Evolutionary conservation across 306 rosid genomes (phyloP).

Genomic region (Prunus mira): DNA sequence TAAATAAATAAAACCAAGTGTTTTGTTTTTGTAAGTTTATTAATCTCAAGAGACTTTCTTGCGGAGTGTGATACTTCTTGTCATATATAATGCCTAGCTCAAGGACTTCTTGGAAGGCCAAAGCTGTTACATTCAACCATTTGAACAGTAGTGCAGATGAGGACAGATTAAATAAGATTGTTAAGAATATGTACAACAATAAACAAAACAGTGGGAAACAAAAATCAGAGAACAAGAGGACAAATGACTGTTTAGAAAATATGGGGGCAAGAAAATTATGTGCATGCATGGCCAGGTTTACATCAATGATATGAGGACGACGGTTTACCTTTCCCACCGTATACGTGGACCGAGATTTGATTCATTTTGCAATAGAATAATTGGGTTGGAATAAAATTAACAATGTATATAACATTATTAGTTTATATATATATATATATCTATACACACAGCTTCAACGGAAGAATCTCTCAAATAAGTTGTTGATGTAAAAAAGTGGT

Average conservation of each 20-base stretch:
- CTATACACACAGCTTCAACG: no score
- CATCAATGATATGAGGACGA: not conserved
- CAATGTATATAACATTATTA: no score
- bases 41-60: no score
- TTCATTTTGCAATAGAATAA: not conserved
- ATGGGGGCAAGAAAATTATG: not conserved
- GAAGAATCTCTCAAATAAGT: no score
- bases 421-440: no score
- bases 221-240: not conserved
- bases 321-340: not conserved
- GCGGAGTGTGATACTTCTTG: no score
- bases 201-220: not conserved
- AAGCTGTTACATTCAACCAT: not conserved
- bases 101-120: not conserved
- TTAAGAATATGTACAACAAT: not conserved
- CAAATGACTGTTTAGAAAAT: not conserved
- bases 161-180: not conserved
- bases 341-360: not conserved
- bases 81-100: not conserved
- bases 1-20: no score
- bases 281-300: conserved; percentile 1
- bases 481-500: no score
- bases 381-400: not conserved
- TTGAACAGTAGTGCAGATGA: not conserved
- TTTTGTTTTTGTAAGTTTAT: no score